phyloP scores from a whole-genome alignment of 345 rosid species.

The Eucalyptus tenuipes region DNA sequence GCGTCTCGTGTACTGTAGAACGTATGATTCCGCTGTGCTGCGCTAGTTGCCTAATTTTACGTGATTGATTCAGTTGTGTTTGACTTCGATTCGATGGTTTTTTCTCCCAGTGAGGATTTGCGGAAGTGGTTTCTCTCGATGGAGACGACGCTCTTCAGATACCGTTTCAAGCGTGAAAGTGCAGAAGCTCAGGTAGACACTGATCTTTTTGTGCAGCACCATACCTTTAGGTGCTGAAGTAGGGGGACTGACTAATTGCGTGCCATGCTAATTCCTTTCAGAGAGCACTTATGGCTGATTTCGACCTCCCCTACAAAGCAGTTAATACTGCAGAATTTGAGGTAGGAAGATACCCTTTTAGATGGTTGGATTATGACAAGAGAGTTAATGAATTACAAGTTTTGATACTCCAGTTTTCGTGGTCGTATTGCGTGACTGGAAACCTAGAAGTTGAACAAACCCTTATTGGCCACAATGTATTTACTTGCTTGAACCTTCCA shows the following conservation, averaged over 20 bases:
- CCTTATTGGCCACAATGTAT: neutral
- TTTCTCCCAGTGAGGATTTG: constrained; percentile 53
- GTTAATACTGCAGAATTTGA: constrained; percentile 56
- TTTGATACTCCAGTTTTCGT: neutral
- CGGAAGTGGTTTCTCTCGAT: constrained; percentile 87
- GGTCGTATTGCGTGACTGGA: neutral
- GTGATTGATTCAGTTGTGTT: neutral
- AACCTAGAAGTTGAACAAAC: neutral
- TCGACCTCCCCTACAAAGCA: constrained; percentile 57
- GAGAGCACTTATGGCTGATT: constrained; percentile 59
- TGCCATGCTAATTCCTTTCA: neutral
- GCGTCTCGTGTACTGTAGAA: constrained; percentile 86
- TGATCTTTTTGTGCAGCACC: neutral
- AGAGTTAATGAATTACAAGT: neutral
- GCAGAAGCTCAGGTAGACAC: constrained; percentile 50
- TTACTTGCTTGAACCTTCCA: neutral
- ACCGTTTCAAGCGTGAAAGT: constrained; percentile 25
- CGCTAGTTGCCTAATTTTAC: neutral
- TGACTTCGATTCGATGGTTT: neutral
- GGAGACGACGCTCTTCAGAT: constrained; percentile 76
- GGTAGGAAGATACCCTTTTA: constrained; percentile 20
- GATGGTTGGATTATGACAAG: neutral
- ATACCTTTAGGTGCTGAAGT: neutral
- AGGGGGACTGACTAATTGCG: neutral
- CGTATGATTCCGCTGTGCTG: constrained; percentile 28